Evolutionary conservation across 129 eudicot species (phyloP).

Genomic region (Pseudognaphalium luteoalbum): DNA sequence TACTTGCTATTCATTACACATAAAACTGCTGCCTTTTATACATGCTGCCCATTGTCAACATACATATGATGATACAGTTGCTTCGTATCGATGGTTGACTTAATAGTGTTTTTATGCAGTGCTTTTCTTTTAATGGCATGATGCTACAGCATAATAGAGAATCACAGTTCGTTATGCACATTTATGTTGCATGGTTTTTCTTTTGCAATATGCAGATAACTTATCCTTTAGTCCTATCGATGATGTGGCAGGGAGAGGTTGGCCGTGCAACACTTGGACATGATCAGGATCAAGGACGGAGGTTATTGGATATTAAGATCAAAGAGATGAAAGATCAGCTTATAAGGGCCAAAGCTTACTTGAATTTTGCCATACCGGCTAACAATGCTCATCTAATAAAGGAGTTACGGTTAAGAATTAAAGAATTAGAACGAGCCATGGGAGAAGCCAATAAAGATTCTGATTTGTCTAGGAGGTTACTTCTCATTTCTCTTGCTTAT

Average conservation of each 20-base stretch:
- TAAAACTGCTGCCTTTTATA: background rate
- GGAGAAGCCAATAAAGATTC: slow-evolving; percentile 69
- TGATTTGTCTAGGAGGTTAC: slow-evolving; percentile 69
- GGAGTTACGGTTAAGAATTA: slow-evolving; percentile 73
- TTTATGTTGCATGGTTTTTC: slow-evolving; percentile 12
- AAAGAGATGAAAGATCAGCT: slow-evolving; percentile 93
- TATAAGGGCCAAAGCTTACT: slow-evolving; percentile 82
- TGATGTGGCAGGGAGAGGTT: slow-evolving; percentile 44
- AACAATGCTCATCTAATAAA: slow-evolving; percentile 76
- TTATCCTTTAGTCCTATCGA: slow-evolving; percentile 16
- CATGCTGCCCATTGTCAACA: background rate
- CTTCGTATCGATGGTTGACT: background rate
- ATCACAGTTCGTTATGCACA: background rate
- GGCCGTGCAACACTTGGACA: slow-evolving; percentile 35
- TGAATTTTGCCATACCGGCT: slow-evolving; percentile 62
- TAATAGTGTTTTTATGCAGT: background rate
- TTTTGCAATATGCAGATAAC: background rate
- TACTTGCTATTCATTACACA: background rate
- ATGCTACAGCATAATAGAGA: slow-evolving; percentile 10
- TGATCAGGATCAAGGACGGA: slow-evolving; percentile 37
- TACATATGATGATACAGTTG: background rate
- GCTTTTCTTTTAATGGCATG: slow-evolving; percentile 2
- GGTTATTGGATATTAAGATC: slow-evolving; percentile 52
- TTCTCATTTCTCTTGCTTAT: slow-evolving; percentile 1
- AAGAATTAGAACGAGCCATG: slow-evolving; percentile 67